Percentiles rank a stretch among this genome's conserved stretches.
Evolutionary conservation across 345 rosid species (phyloP).

Genomic region (Dovyalis caffra): DNA sequence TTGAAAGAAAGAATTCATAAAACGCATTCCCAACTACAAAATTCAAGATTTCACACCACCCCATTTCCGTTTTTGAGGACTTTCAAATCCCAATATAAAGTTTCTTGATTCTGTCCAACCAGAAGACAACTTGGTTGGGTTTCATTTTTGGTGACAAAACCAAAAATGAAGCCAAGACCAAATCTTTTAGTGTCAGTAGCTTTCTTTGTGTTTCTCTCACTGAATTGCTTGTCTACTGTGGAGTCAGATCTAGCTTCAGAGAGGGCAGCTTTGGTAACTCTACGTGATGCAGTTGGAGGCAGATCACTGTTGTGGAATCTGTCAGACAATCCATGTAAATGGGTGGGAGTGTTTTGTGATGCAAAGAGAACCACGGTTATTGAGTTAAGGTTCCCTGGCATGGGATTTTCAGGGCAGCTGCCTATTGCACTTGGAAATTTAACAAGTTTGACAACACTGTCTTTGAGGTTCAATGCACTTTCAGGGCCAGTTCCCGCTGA

Average conservation of each 20-base stretch:
- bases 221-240: not conserved
- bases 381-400: constrained; percentile 66
- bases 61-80: not conserved
- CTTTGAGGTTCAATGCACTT: constrained; percentile 68
- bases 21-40: not conserved
- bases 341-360: constrained; percentile 72
- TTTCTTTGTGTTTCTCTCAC: not conserved
- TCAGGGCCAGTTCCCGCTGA: constrained; percentile 76
- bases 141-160: not conserved
- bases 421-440: constrained; percentile 76
- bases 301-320: constrained; percentile 23
- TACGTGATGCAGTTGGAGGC: constrained; percentile 24
- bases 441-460: constrained; percentile 54
- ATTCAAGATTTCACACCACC: not conserved
- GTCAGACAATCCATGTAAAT: constrained; percentile 17
- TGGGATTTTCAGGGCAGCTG: constrained; percentile 63
- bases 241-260: constrained; percentile 28
- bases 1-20: not conserved
- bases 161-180: constrained; percentile 11
- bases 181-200: not conserved
- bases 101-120: not conserved
- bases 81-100: not conserved
- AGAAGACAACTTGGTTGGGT: not conserved
- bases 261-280: constrained; percentile 17
- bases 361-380: constrained; percentile 38